Percentiles rank a stretch among this genome's conserved stretches.
These are phyloP conservation scores for Skeletonema menzelii DNA, from an alignment of 108 stramenopile species.

Conservation along the genomic window DNA sequence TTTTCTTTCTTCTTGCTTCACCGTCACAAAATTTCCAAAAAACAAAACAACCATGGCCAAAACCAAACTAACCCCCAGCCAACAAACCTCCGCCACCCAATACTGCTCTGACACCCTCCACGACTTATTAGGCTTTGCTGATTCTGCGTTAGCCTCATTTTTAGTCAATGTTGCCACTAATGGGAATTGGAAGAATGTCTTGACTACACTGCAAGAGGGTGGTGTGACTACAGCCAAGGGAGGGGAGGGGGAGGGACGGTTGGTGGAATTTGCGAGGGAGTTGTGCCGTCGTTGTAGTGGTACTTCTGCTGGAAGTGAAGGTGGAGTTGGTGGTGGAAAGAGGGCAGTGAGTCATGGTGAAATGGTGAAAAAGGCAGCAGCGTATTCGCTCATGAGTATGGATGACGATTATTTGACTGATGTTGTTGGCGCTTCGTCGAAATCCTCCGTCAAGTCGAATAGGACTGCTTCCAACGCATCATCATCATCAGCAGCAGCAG, in stretches of 20 bases:
- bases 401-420: constrained; percentile 22
- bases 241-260: constrained; percentile 7
- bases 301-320: not conserved
- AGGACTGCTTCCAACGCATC: not conserved
- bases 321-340: not conserved
- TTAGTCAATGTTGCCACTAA: constrained; percentile 60
- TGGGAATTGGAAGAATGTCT: constrained; percentile 20
- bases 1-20: too few species aligned
- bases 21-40: too few species aligned
- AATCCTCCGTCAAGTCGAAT: not conserved
- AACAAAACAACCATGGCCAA: not conserved
- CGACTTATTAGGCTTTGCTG: constrained; percentile 77
- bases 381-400: constrained; percentile 43
- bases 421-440: not conserved
- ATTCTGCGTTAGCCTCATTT: constrained; percentile 69
- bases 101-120: constrained; percentile 87
- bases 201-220: constrained; percentile 59
- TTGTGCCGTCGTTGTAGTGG: constrained; percentile 37
- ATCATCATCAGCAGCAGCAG: not conserved
- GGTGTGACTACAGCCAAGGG: constrained; percentile 46
- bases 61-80: not conserved
- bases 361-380: constrained; percentile 38
- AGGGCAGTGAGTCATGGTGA: constrained; percentile 25
- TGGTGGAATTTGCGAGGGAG: constrained; percentile 47
- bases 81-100: constrained; percentile 13